These are phyloP conservation scores for Asterochloris erici DNA, from an alignment of 139 green algal species.

Conservation along the genomic window DNA sequence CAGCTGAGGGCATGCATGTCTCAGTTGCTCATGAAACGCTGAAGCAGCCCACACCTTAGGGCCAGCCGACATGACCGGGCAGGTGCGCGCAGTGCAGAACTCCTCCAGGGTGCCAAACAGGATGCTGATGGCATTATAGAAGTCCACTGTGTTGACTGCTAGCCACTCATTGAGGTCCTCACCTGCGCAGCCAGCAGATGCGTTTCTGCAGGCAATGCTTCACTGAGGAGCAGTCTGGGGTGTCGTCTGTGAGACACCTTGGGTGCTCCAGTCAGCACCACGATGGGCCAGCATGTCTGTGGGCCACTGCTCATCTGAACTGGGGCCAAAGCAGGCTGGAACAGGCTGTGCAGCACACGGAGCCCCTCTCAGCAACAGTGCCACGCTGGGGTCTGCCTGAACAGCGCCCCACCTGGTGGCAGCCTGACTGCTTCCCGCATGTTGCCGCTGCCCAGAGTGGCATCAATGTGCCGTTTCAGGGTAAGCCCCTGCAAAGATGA, in stretches of 20 bases:
- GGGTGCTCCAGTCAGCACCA: no score
- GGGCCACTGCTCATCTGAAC: no score
- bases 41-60: slow-evolving; percentile 60
- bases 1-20: no score
- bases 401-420: slow-evolving; percentile 28
- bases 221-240: no score
- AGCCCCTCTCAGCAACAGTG: no score
- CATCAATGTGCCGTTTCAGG: slow-evolving; percentile 89
- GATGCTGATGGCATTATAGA: slow-evolving; percentile 97
- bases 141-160: slow-evolving; percentile 90
- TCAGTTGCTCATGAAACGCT: no score
- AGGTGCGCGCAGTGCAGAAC: slow-evolving; percentile 87
- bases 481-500: slow-evolving; percentile 60
- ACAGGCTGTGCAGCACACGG: no score
- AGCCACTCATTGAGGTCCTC: slow-evolving; percentile 92
- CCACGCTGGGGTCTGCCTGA: no score
- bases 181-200: slow-evolving; percentile 19
- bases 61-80: slow-evolving; percentile 93
- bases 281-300: no score
- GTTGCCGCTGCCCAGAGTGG: slow-evolving; percentile 82
- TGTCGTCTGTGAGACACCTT: no score
- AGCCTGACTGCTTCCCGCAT: slow-evolving; percentile 81
- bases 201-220: no score
- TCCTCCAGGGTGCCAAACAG: slow-evolving; percentile 90
- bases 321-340: no score